Evolutionary conservation across 345 rosid species (phyloP), one percentile per base, ranked within the genome.

Genomic region (Tarenaya hassleriana): DNA sequence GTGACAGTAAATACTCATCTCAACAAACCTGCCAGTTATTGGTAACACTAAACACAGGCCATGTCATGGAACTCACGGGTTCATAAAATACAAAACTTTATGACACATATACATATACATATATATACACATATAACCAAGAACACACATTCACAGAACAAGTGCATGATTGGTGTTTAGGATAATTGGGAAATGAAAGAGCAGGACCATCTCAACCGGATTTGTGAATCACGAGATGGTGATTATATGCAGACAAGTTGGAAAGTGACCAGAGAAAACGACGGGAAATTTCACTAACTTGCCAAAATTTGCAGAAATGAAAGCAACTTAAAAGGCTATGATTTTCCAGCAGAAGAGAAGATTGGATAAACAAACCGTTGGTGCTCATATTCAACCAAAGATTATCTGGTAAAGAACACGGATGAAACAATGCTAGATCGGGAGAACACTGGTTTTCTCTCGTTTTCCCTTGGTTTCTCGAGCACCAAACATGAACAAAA

Each of bases 191-290:
- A 63, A 55, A 63, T 2, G 40, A 20, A 37, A 16, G 34, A 42
- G 11, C 29, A 45, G 70, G 70, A 53, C 70, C 70, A 66, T 59
- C 17, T 47, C 39, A 3, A 52, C 40, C 38, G 49, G 56, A 66
- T 34, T 48, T 42, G 37, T 32, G 1, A 24, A 38, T 58, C 70
- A 59, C 70, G 64, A 53, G 70, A 17, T 41, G 47, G 52, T 41
- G 56, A 61, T 60, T 60, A 60, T 66, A 45, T 58, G 20, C 44
- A 60, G 41, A 54, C 35, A 52, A 47, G 44, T 44, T 39, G 60
- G 46, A 29, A 59, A 34, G 40, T 44, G 50, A 58, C 60, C 50
- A 46, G 10, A 47, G 70, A 66, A 33, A 66, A 66, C 47, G 70
- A 66, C 61, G 37, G 8, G 42, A 59, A 47, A 58, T 31, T 41